Conservation (phyloP, 371 early-diverging fungal species). For the Amoeboradix gromovi region DNA sequence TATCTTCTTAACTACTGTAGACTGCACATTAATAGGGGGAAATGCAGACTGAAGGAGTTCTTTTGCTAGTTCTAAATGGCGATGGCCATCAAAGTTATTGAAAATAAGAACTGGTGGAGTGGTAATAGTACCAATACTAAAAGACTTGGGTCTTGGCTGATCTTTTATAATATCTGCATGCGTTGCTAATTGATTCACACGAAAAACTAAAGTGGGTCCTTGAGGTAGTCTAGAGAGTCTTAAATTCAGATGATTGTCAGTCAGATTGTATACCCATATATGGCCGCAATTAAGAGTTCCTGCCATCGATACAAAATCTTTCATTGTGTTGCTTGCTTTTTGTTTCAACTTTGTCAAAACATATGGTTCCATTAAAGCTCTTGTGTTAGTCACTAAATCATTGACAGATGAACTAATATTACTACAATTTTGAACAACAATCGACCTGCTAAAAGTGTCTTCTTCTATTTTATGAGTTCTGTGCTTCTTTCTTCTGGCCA, state of each 20-base stretch:
- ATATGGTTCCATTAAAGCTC: neutral
- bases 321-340: constrained; percentile 37
- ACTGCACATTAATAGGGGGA: neutral
- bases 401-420: neutral
- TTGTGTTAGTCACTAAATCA: neutral
- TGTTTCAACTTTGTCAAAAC: neutral
- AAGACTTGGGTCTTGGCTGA: neutral
- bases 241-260: constrained; percentile 47
- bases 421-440: neutral
- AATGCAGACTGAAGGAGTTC: neutral
- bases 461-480: neutral
- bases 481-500: neutral
- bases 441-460: neutral
- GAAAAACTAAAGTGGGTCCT: constrained; percentile 79
- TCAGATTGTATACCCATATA: constrained; percentile 53
- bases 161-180: neutral
- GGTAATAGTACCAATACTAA: neutral
- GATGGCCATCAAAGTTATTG: neutral
- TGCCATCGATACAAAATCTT: constrained; percentile 68
- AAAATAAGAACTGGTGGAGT: neutral
- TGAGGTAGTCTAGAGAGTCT: constrained; percentile 56
- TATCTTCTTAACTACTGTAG: neutral
- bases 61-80: neutral
- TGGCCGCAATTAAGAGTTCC: constrained; percentile 61
- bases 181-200: constrained; percentile 26